Conservation (phyloP, 164 flowering plant species). For the Protea cynaroides region DNA sequence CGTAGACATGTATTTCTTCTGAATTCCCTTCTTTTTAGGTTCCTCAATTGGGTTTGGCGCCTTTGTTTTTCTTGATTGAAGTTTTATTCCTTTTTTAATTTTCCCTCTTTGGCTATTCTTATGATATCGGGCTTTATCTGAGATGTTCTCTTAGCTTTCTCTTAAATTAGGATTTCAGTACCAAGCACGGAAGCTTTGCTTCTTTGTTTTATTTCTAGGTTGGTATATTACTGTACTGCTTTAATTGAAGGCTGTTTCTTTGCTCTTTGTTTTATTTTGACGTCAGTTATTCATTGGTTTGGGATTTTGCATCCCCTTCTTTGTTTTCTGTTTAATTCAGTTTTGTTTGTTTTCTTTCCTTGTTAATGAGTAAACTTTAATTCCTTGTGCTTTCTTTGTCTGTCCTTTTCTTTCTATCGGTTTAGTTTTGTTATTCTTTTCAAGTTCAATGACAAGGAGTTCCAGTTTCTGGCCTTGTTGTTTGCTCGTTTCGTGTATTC, state of each 20-base stretch:
- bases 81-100: not conserved
- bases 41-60: too few species aligned
- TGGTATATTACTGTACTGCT: too few species aligned
- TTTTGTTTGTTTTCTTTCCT: not conserved
- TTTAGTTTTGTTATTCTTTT: too few species aligned
- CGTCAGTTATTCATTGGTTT: not conserved
- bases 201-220: too few species aligned
- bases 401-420: too few species aligned
- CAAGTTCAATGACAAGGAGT: too few species aligned
- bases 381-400: not conserved
- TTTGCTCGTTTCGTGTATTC: not conserved
- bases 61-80: too few species aligned
- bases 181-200: too few species aligned
- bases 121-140: too few species aligned
- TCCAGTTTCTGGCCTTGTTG: not conserved
- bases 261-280: not conserved
- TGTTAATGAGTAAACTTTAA: not conserved
- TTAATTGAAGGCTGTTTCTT: not conserved
- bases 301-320: not conserved
- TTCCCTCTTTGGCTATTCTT: not conserved
- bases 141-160: too few species aligned
- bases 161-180: too few species aligned
- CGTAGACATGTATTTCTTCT: constrained; percentile 66
- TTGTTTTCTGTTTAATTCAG: not conserved
- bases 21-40: too few species aligned